Evolutionary conservation across 768 basidiomycete genomes (phyloP), one percentile per base, ranked within the genome.

Genomic region (Tulasnella sp.): DNA sequence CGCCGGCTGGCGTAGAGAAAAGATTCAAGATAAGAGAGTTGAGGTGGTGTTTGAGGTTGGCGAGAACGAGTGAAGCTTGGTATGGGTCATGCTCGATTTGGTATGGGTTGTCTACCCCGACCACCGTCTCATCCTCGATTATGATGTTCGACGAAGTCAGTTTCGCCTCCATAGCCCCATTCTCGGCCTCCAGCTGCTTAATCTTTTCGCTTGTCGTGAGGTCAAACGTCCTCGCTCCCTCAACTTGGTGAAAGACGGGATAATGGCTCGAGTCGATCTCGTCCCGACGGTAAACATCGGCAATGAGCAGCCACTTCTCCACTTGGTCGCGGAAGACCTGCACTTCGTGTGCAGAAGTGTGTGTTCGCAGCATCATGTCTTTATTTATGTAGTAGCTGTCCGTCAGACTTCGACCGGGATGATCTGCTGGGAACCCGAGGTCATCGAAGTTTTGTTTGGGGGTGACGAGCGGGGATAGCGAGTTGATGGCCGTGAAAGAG

Each of bases 221-320:
- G 36, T 82, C 79, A 82, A 95, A 94, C 75, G 98, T 90, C 39
- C 90, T 85, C 15, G 96, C 94, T 38, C 97, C 97, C 82, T 99
- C 97, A 84, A 97, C 94, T 84, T 99, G 97, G 83, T 99, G 97
- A 82, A 99, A 99, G 45, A 97, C 93, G 6, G 97, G 97, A 82
- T 98, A 97, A 82, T 99, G 97, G 11, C 92, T 93, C 15, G 89
- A 88, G 84, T 99, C 97, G 78, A 99, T 99, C 84, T 99, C 97
- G 87, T 99, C 97, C 80, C 97, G 89, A 71, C 97, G 85, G 83
- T 99, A 99, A 72, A 99, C 97, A 85, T 99, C 97, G 38, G 97
- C 96, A 11, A 95, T 93, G 31, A 99, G 86, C 39, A 99, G 86
- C 93, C 96, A 99, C 73, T 87, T 87, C 29, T 91, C 89, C 78